Evolutionary conservation across 345 rosid species (phyloP).

Genomic region (Populus tremula): DNA sequence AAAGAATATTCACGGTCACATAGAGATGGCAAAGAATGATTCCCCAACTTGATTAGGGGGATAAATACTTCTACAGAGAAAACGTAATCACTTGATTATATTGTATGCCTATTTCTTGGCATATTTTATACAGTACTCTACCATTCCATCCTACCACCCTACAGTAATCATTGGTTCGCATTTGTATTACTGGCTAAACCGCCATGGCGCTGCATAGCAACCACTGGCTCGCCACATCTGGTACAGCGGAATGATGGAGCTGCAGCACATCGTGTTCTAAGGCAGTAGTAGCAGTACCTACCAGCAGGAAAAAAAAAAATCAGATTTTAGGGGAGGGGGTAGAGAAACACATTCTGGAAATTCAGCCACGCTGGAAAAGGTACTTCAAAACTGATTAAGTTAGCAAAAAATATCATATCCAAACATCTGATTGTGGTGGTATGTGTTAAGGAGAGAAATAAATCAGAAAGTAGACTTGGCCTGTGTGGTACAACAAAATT

Average conservation of each 20-base stretch:
- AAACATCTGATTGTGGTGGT: neutral
- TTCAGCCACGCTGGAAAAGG: constrained; percentile 1
- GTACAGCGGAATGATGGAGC: constrained; percentile 71
- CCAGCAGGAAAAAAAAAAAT: constrained; percentile 17
- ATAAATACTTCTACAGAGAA: neutral
- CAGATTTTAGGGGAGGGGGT: neutral
- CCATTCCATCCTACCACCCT: constrained; percentile 9
- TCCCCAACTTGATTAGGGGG: constrained; percentile 27
- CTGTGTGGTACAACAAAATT: neutral
- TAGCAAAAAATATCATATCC: neutral
- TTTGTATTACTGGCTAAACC: constrained; percentile 9
- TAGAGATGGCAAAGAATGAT: constrained; percentile 25
- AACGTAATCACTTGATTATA: neutral
- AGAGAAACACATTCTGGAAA: constrained; percentile 2
- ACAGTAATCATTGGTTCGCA: neutral
- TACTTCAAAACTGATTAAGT: neutral
- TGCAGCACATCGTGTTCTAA: constrained; percentile 80
- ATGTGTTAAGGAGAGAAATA: neutral
- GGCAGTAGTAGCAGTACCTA: constrained; percentile 96
- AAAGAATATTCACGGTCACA: neutral
- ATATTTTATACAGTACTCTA: constrained; percentile 11
- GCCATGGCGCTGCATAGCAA: constrained; percentile 80
- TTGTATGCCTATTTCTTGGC: constrained; percentile 16
- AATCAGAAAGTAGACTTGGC: neutral
- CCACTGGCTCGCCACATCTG: constrained; percentile 70